Conservation (phyloP, 257 asterid species). For the Leptodermis oblonga region DNA sequence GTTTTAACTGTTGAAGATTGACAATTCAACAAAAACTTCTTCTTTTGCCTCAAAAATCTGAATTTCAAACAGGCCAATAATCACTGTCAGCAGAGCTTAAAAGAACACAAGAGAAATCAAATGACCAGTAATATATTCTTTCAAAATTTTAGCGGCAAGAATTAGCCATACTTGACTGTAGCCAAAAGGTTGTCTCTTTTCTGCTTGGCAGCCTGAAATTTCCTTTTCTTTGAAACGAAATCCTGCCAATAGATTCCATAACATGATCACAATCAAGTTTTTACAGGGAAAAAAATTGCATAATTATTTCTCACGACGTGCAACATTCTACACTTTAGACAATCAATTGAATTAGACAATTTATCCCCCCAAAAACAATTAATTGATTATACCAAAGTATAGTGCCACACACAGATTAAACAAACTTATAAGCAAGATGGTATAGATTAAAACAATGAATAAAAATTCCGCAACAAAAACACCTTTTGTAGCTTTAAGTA, state of each 20-base stretch:
- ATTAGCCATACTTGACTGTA: constrained; percentile 7
- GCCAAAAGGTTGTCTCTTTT: constrained; percentile 16
- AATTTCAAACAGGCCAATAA: not conserved
- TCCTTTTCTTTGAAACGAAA: constrained; percentile 20
- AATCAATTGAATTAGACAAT: no score
- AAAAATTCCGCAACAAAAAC: not conserved
- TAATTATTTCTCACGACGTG: not conserved
- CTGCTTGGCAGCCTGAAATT: constrained; percentile 12
- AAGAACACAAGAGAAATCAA: not conserved
- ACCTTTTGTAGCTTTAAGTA: constrained; percentile 60
- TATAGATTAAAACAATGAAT: not conserved
- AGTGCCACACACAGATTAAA: not conserved
- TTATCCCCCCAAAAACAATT: no score
- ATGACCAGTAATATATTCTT: not conserved
- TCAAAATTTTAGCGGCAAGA: not conserved
- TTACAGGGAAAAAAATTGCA: not conserved
- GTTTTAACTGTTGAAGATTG: not conserved
- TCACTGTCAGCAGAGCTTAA: not conserved
- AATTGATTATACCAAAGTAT: not conserved
- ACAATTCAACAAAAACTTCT: not conserved
- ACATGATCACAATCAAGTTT: not conserved
- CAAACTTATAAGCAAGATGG: not conserved
- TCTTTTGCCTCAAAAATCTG: constrained; percentile 8
- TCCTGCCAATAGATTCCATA: constrained; percentile 3
- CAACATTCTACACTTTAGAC: not conserved